Percentiles rank a stretch among this genome's conserved stretches.
phyloP scores from a whole-genome alignment of 495 filamentous ascomycete species.

The Apodospora peruviana region DNA sequence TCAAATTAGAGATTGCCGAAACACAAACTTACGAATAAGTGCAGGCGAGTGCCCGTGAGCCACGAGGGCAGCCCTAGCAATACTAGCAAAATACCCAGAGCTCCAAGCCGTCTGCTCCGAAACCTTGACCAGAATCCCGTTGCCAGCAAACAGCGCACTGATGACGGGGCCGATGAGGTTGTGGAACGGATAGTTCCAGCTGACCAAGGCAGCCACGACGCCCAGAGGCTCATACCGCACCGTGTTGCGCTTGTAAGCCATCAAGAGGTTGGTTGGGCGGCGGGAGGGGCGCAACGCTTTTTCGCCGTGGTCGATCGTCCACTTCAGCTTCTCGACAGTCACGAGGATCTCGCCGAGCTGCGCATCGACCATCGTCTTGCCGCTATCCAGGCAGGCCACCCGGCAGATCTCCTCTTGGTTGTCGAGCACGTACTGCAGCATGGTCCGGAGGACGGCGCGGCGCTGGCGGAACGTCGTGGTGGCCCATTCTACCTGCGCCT shows the following conservation, averaged over 20 bases:
- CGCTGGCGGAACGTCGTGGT: slow-evolving; percentile 72
- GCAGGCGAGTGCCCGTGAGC: slow-evolving; percentile 80
- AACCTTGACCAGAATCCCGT: slow-evolving; percentile 84
- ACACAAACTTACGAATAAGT: slow-evolving; percentile 50
- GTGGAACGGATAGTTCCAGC: slow-evolving; percentile 97
- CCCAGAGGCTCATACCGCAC: slow-evolving; percentile 90
- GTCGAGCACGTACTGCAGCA: slow-evolving; percentile 79
- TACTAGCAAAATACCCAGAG: slow-evolving; percentile 69
- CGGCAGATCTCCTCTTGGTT: slow-evolving; percentile 84
- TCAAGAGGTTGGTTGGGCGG: slow-evolving; percentile 77
- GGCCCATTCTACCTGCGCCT: slow-evolving; percentile 77
- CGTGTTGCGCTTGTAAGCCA: slow-evolving; percentile 92
- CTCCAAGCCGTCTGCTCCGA: slow-evolving; percentile 94
- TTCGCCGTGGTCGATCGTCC: slow-evolving; percentile 91
- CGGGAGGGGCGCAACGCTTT: slow-evolving; percentile 64
- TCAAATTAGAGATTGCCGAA: background rate
- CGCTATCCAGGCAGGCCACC: slow-evolving; percentile 89
- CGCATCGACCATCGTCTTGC: slow-evolving; percentile 93
- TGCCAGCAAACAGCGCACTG: slow-evolving; percentile 86
- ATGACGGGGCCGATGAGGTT: slow-evolving; percentile 91
- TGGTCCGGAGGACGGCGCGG: slow-evolving; percentile 70
- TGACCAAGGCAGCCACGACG: slow-evolving; percentile 85
- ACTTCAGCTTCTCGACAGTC: slow-evolving; percentile 87
- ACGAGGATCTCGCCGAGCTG: slow-evolving; percentile 91
- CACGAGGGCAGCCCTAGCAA: slow-evolving; percentile 69